phyloP scores from a whole-genome alignment of 78 protist genomes.

The Polysphondylium violaceum region DNA sequence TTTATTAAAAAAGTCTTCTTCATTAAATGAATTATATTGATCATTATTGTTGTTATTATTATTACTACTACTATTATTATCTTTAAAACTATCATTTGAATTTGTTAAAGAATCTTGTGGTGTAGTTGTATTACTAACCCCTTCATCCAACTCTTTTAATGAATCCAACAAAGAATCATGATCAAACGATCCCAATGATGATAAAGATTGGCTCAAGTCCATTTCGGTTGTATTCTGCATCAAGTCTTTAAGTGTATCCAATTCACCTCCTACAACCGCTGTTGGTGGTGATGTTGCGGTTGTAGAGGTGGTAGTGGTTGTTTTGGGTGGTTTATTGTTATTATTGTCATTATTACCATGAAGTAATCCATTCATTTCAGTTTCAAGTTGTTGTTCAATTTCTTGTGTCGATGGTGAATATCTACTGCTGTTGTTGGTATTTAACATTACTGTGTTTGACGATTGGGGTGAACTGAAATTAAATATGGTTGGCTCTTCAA shows the following conservation, averaged over 20 bases:
- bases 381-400: no score
- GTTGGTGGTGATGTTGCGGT: constrained; percentile 3
- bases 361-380: neutral
- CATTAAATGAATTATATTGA: constrained; percentile 5
- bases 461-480: no score
- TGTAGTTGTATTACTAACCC: neutral
- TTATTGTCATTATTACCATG: neutral
- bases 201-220: constrained; percentile 19
- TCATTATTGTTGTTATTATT: constrained; percentile 5
- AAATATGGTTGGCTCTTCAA: no score
- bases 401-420: neutral
- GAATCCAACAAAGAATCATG: constrained; percentile 15
- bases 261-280: neutral
- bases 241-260: neutral
- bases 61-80: constrained; percentile 10
- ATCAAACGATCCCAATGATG: constrained; percentile 10
- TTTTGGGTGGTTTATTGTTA: neutral
- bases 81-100: neutral
- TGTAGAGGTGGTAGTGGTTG: neutral
- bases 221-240: neutral
- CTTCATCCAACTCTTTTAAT: constrained; percentile 21
- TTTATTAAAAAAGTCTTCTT: constrained; percentile 44
- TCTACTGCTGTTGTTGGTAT: neutral
- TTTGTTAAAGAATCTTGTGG: neutral
- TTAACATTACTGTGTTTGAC: no score